Evolutionary conservation across 441 rosid species (phyloP).

Genomic region (Viola pubescens): DNA sequence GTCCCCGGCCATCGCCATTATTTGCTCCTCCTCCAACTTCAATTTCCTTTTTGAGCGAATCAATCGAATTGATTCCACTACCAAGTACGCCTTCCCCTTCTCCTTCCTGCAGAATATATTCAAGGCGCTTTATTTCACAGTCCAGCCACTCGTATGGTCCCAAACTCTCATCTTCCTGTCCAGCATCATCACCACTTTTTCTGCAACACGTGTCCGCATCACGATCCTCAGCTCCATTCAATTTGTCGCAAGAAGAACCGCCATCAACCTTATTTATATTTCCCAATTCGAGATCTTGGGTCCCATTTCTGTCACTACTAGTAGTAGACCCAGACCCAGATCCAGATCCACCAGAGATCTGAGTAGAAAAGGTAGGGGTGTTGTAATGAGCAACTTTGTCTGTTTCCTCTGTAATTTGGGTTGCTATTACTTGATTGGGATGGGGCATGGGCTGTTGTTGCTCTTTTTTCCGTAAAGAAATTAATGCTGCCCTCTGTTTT

Average conservation of each 20-base stretch:
- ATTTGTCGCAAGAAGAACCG: slow-evolving; percentile 15
- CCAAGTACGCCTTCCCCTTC: slow-evolving; percentile 1
- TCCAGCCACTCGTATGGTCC: slow-evolving; percentile 75
- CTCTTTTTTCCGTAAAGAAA: slow-evolving; percentile 13
- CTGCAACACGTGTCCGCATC: background rate
- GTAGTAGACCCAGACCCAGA: background rate
- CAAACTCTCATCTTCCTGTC: slow-evolving; percentile 13
- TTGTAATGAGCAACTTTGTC: background rate
- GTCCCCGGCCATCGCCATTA: background rate
- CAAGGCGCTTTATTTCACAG: slow-evolving; percentile 54
- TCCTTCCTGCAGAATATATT: slow-evolving; percentile 24
- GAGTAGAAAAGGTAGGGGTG: background rate
- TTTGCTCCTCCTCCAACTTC: background rate
- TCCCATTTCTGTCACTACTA: too few species aligned
- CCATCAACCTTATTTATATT: background rate
- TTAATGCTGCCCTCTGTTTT: slow-evolving; percentile 30
- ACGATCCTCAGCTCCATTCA: background rate
- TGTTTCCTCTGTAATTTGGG: slow-evolving; percentile 4
- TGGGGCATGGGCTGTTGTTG: background rate
- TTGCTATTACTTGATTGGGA: background rate
- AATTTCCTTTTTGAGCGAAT: background rate
- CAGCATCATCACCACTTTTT: slow-evolving; percentile 12
- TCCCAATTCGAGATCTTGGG: background rate
- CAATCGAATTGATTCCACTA: slow-evolving; percentile 12
- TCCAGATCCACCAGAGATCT: background rate